phyloP scores from a whole-genome alignment of 306 rosid species.

The Cyclanthera cordifolia region DNA sequence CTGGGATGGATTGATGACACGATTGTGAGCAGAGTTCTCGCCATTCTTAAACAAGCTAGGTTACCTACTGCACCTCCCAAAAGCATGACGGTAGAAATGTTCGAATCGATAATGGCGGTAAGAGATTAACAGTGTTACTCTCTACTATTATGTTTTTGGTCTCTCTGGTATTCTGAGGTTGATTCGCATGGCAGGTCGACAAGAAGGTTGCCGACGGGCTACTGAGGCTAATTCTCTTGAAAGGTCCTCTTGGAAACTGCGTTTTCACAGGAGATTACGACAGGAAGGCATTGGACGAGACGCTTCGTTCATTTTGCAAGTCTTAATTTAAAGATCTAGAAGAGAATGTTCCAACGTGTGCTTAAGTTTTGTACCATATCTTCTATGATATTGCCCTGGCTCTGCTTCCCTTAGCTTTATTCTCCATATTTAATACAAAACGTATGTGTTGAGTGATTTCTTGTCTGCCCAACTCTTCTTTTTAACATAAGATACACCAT shows the following conservation, averaged over 20 bases:
- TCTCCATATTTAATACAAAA: conserved; percentile 7
- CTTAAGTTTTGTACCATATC: conserved; percentile 17
- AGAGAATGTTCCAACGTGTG: conserved; percentile 6
- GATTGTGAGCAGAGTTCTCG: conserved; percentile 55
- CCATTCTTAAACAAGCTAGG: conserved; percentile 52
- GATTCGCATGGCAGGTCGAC: conserved; percentile 54
- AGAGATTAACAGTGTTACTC: conserved; percentile 16
- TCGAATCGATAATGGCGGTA: conserved; percentile 92
- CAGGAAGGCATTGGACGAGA: conserved; percentile 70
- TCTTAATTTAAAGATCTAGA: conserved; percentile 28
- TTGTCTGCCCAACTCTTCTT: neutral
- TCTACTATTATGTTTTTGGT: neutral
- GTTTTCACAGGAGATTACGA: conserved; percentile 87
- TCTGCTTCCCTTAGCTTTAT: neutral
- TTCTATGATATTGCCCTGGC: conserved; percentile 4
- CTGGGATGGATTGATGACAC: conserved; percentile 93
- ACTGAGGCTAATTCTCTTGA: conserved; percentile 72
- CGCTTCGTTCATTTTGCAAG: conserved; percentile 58
- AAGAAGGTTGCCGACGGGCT: conserved; percentile 94
- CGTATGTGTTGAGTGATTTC: neutral
- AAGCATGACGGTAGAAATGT: conserved; percentile 63
- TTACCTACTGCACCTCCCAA: conserved; percentile 68
- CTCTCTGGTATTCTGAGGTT: conserved; percentile 15
- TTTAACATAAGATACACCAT: neutral
- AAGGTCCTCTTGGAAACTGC: conserved; percentile 83